A percentile compares a stretch with the other conserved stretches of the same genome.
Conservation (phyloP, 257 asterid species). For the Schizonepeta tenuifolia region DNA sequence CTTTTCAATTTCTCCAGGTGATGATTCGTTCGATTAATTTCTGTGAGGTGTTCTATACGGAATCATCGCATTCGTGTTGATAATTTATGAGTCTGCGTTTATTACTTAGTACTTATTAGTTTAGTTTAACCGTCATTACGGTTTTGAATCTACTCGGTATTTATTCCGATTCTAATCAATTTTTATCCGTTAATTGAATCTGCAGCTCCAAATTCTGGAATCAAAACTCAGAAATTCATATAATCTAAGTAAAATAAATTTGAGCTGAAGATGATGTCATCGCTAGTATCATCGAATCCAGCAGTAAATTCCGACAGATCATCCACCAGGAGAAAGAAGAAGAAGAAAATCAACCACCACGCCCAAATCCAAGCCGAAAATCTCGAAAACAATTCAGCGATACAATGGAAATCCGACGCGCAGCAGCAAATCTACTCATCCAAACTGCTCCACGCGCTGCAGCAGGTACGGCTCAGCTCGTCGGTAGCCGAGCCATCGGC, state of each 20-base stretch:
- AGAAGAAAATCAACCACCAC: conserved; percentile 50
- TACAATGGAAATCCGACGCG: conserved; percentile 75
- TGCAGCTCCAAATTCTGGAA: conserved; percentile 41
- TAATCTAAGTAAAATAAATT: background rate
- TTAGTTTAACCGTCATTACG: conserved; percentile 7
- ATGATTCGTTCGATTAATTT: conserved; percentile 21
- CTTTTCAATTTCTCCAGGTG: conserved; percentile 34
- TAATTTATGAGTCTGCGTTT: background rate
- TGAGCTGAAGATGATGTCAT: conserved; percentile 42
- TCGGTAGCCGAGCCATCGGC: conserved; percentile 41
- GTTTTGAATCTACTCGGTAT: conserved; percentile 32
- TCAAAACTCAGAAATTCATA: background rate
- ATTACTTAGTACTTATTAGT: too few species aligned
- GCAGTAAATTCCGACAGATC: conserved; percentile 59
- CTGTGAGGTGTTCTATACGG: too few species aligned
- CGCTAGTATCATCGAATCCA: conserved; percentile 49
- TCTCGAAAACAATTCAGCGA: conserved; percentile 25
- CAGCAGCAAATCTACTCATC: conserved; percentile 87
- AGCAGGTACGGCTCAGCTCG: conserved; percentile 53
- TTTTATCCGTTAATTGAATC: conserved; percentile 42
- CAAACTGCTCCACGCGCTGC: conserved; percentile 82
- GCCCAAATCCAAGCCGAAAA: conserved; percentile 36
- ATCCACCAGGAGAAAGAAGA: conserved; percentile 54
- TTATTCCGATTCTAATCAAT: conserved; percentile 37
- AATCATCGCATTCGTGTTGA: too few species aligned